Conservation (phyloP, 2,329 filamentous ascomycete species). For the Aspergillus chevalieri region DNA sequence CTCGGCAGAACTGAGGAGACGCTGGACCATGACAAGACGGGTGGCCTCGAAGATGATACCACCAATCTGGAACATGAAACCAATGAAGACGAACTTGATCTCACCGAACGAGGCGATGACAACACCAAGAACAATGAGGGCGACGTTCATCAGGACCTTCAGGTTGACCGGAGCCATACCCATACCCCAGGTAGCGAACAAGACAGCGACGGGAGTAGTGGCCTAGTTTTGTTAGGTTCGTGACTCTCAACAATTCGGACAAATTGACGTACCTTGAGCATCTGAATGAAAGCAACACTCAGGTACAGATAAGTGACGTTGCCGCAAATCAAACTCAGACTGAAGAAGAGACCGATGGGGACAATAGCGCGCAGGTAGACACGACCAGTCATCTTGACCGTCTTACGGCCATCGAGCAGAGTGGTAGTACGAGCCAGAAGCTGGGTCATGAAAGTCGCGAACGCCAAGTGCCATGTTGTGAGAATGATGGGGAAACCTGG, state of each 20-base stretch:
- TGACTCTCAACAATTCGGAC: slow-evolving; percentile 9
- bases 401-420: slow-evolving; percentile 87
- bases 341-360: slow-evolving; percentile 93
- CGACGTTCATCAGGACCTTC: slow-evolving; percentile 86
- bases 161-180: slow-evolving; percentile 78
- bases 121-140: slow-evolving; percentile 89
- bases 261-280: slow-evolving; percentile 71
- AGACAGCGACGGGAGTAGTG: slow-evolving; percentile 87
- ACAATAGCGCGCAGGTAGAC: slow-evolving; percentile 91
- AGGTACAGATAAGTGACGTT: slow-evolving; percentile 93
- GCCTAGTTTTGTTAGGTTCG: slow-evolving; percentile 46
- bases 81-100: slow-evolving; percentile 71
- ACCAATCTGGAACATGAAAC: slow-evolving; percentile 63
- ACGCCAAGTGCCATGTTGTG: slow-evolving; percentile 91
- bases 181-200: slow-evolving; percentile 82
- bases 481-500: slow-evolving; percentile 52
- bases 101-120: slow-evolving; percentile 92
- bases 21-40: slow-evolving; percentile 78
- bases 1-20: slow-evolving; percentile 68
- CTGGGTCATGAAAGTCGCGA: slow-evolving; percentile 92
- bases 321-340: slow-evolving; percentile 88
- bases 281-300: slow-evolving; percentile 94
- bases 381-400: slow-evolving; percentile 92
- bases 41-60: slow-evolving; percentile 77
- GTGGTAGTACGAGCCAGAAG: slow-evolving; percentile 82